Conservation (phyloP, 805 yeast species). For the Wickerhamomyces bovis region DNA sequence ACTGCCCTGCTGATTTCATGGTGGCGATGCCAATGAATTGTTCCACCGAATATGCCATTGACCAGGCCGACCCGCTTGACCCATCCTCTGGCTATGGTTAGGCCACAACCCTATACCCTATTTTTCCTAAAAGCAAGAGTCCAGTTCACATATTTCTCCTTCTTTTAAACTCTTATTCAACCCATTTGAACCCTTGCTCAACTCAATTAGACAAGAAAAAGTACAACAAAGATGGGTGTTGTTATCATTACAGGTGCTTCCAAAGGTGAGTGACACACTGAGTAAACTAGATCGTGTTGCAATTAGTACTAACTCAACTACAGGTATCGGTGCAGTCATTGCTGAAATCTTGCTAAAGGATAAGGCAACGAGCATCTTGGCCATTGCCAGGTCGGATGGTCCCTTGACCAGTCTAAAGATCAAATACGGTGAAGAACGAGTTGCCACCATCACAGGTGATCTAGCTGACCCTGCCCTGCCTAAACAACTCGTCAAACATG, state of each 20-base stretch:
- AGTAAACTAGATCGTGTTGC: too few relatives aligned
- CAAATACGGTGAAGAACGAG: constrained; percentile 42
- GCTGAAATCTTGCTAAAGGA: constrained; percentile 43
- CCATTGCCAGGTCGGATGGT: constrained; percentile 62
- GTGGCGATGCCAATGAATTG: too few relatives aligned
- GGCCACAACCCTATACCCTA: constrained; percentile 1
- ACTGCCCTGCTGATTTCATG: too few relatives aligned
- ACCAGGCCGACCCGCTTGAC: too few relatives aligned
- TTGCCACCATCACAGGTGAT: constrained; percentile 54
- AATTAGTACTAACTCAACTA: constrained; percentile 1
- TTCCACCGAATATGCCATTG: too few relatives aligned
- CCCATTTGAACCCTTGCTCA: too few relatives aligned
- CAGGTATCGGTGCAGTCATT: constrained; percentile 78
- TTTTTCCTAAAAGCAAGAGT: background rate
- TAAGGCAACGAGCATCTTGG: constrained; percentile 44
- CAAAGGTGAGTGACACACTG: constrained; percentile 39
- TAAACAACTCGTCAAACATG: constrained; percentile 34
- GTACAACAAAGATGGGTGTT: constrained; percentile 23
- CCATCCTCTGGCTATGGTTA: too few relatives aligned
- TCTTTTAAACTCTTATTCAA: too few relatives aligned
- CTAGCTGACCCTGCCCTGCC: constrained; percentile 39
- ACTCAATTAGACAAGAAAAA: too few relatives aligned
- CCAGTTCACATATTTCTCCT: too few relatives aligned
- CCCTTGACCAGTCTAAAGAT: constrained; percentile 38
- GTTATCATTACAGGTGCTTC: constrained; percentile 59